These are phyloP conservation scores for Lycium barbarum DNA, from an alignment of 257 asterid genomes.

Conservation along the genomic window DNA sequence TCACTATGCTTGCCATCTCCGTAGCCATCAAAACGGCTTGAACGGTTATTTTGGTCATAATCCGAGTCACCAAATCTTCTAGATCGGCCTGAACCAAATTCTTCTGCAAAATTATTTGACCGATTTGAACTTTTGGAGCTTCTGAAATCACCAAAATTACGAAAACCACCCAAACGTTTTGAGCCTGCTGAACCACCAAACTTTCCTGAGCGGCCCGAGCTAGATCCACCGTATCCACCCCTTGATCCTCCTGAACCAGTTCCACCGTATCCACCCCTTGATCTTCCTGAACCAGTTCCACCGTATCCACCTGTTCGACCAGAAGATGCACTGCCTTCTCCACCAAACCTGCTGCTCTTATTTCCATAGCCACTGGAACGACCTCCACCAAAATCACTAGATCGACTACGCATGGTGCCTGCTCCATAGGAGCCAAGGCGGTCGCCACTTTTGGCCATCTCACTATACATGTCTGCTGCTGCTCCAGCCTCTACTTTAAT, in stretches of 20 bases:
- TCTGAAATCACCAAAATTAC: constrained; percentile 56
- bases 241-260: constrained; percentile 45
- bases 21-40: constrained; percentile 49
- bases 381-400: constrained; percentile 64
- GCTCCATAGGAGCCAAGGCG: constrained; percentile 49
- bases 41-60: constrained; percentile 41
- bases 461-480: constrained; percentile 54
- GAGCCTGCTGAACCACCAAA: constrained; percentile 46
- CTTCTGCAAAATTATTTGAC: constrained; percentile 56
- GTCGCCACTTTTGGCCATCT: constrained; percentile 50
- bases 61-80: constrained; percentile 48
- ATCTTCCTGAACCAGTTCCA: constrained; percentile 46
- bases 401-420: constrained; percentile 54
- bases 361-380: constrained; percentile 63
- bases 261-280: constrained; percentile 63
- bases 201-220: constrained; percentile 51
- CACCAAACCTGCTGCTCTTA: constrained; percentile 47
- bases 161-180: constrained; percentile 55
- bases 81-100: constrained; percentile 58
- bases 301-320: constrained; percentile 52
- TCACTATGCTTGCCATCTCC: constrained; percentile 40
- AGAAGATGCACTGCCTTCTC: constrained; percentile 41
- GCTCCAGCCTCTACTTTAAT: constrained; percentile 68
- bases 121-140: constrained; percentile 46
- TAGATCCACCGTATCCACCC: constrained; percentile 59